phyloP scores from a whole-genome alignment of 352 stramenopile genomes.

The Globisporangium polare region DNA sequence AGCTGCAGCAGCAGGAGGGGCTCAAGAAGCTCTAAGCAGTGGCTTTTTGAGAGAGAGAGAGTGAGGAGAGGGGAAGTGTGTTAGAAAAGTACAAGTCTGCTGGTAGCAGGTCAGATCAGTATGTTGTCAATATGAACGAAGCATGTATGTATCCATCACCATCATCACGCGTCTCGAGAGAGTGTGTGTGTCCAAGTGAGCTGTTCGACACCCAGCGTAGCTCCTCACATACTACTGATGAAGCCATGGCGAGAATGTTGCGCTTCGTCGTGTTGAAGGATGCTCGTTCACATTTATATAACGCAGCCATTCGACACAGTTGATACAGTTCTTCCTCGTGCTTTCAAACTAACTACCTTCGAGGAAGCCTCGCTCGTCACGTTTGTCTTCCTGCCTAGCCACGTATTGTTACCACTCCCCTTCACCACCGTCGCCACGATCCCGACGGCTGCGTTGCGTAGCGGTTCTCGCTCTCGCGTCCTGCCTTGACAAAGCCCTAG shows the following conservation, averaged over 20 bases:
- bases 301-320: too few species aligned
- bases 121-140: background rate
- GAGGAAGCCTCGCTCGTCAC: background rate
- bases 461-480: background rate
- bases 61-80: background rate
- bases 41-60: background rate
- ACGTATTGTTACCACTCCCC: background rate
- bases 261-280: slow-evolving; percentile 1
- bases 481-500: background rate
- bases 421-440: background rate
- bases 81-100: slow-evolving; percentile 2
- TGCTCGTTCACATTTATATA: slow-evolving; percentile 6
- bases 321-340: background rate
- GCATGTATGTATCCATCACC: background rate
- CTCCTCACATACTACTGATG: background rate
- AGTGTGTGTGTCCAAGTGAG: background rate
- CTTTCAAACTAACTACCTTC: background rate
- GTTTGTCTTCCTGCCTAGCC: background rate
- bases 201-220: background rate
- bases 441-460: too few species aligned
- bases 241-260: background rate
- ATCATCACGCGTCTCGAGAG: background rate
- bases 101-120: background rate
- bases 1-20: slow-evolving; percentile 46
- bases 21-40: slow-evolving; percentile 11